Evolutionary conservation across 352 stramenopile species (phyloP).

Genomic region (Pythium oligandrum): DNA sequence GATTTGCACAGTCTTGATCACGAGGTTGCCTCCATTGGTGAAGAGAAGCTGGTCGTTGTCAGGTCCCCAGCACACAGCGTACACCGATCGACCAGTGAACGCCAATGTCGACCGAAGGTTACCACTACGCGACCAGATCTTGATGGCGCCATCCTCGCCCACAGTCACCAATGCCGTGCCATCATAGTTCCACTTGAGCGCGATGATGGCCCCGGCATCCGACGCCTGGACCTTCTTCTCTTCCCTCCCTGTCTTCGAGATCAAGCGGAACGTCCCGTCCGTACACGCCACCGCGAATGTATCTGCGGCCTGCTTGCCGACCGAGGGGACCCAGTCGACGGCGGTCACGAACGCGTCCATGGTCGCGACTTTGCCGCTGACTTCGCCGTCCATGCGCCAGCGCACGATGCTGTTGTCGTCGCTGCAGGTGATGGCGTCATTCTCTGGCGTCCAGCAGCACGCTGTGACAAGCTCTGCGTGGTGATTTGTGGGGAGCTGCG

Average conservation of each 20-base stretch:
- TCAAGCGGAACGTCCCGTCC: constrained; percentile 85
- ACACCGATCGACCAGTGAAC: constrained; percentile 75
- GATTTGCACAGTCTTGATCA: constrained; percentile 91
- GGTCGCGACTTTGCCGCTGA: constrained; percentile 59
- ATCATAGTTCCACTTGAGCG: constrained; percentile 92
- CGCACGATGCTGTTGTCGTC: constrained; percentile 81
- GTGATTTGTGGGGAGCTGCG: constrained; percentile 63
- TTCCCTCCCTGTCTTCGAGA: constrained; percentile 87
- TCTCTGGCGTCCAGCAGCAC: constrained; percentile 86
- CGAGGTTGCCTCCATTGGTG: constrained; percentile 79
- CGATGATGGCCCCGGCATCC: constrained; percentile 81
- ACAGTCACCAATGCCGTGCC: constrained; percentile 87
- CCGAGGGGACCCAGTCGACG: constrained; percentile 76
- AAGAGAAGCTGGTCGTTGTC: constrained; percentile 91
- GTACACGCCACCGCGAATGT: constrained; percentile 89
- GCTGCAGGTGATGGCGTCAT: constrained; percentile 84
- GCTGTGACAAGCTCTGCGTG: constrained; percentile 81
- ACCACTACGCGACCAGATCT: constrained; percentile 87
- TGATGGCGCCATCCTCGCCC: constrained; percentile 92
- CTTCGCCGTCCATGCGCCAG: constrained; percentile 84
- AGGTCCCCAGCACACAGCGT: constrained; percentile 88
- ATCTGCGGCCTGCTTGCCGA: constrained; percentile 77
- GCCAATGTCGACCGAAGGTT: constrained; percentile 87
- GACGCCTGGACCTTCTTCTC: constrained; percentile 89
- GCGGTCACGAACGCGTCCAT: constrained; percentile 77